Evolutionary conservation across 2,329 filamentous ascomycete species (phyloP), one percentile per base, ranked within the genome.

Genomic region (Sarocladiaceae sp.): DNA sequence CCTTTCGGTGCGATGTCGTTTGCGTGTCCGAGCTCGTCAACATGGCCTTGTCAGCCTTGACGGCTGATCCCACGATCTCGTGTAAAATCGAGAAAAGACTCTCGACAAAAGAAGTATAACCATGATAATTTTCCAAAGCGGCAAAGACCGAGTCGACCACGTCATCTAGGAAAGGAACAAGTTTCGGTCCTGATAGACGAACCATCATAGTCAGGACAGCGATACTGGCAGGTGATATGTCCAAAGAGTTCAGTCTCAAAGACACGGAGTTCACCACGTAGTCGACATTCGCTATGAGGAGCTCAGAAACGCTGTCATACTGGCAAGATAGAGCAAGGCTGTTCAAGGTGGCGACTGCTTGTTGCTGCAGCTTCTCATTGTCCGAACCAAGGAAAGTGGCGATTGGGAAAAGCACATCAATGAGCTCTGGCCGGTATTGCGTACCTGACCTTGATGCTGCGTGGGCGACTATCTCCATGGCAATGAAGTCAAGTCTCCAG

Each of bases 181-280:
- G 68, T 7, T 78, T 78, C 1, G 91, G 84, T 0, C 94, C 94
- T 17, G 91, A 90, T 13, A 99, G 78, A 23, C 82, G 84, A 55
- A 97, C 84, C 88, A 97, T 95, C 92, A 99, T 97, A 6, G 87
- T 79, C 47, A 99, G 71, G 2, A 97, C 94, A 59, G 93, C 88
- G 2, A 92, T 91, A 3, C 90, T 91, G 56, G 96, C 88, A 1
- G 93, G 92, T 1, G 91, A 93, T 50, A 97, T 86, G 57, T 97
- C 91, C 57, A 97, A 90, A 0, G 89, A 90, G 60, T 96, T 97
- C 7, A 99, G 79, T 56, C 91, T 88, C 55, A 97, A 71, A 0
- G 89, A 90, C 15, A 99, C 83, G 0, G 94, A 90, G 63, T 97
- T 97, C 55, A 97, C 86, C 70, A 99, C 88, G 66, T 99, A 99